Conservation (phyloP, 306 rosid genomes). For the Acmispon strigosus region DNA sequence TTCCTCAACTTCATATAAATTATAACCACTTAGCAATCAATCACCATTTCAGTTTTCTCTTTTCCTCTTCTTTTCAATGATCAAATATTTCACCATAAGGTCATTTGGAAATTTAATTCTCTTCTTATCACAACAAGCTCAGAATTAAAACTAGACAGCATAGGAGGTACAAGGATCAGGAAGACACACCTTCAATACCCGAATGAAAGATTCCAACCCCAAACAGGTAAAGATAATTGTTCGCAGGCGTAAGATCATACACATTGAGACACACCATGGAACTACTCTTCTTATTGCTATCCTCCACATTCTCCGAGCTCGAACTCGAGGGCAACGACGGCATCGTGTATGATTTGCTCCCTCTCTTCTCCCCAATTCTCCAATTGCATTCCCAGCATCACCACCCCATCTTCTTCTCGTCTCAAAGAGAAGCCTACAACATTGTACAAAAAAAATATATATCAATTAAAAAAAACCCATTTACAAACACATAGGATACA, state of each 20-base stretch:
- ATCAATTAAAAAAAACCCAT: neutral
- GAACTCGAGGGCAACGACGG: constrained; percentile 37
- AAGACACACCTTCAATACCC: constrained; percentile 67
- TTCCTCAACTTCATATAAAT: neutral
- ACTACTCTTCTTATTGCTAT: constrained; percentile 23
- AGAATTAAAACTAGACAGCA: neutral
- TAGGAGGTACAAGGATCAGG: neutral
- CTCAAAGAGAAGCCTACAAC: constrained; percentile 16
- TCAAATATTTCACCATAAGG: neutral
- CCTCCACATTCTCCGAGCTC: constrained; percentile 29
- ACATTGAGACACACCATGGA: constrained; percentile 67
- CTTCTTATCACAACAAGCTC: neutral
- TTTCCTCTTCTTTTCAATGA: neutral
- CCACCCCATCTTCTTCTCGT: constrained; percentile 31
- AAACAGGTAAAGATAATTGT: constrained; percentile 69
- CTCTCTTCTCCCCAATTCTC: constrained; percentile 23
- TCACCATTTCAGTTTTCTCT: neutral
- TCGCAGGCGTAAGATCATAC: constrained; percentile 87
- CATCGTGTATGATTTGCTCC: constrained; percentile 37
- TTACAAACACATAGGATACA: neutral
- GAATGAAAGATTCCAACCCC: constrained; percentile 97
- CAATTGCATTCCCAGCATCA: constrained; percentile 22
- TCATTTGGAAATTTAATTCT: neutral
- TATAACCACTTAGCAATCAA: neutral
- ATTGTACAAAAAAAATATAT: neutral